A percentile compares a stretch with the other conserved stretches of the same genome.
Conservation (phyloP, 78 protist genomes). For the Dictyostelium purpureum region DNA sequence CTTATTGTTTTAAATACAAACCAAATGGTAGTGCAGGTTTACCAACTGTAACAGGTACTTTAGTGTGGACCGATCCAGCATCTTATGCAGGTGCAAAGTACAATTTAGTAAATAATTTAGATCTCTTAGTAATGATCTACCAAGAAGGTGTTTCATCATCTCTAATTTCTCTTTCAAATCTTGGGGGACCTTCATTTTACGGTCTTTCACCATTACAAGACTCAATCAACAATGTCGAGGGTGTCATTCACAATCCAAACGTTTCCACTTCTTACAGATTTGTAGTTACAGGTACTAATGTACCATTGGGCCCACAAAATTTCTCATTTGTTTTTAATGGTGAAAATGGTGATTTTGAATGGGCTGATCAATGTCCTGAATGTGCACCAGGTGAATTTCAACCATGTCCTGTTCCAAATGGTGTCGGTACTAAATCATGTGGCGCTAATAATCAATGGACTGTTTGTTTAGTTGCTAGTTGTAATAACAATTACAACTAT, state of each 20-base stretch:
- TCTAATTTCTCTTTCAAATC: background rate
- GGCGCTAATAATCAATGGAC: background rate
- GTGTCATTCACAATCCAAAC: slow-evolving; percentile 17
- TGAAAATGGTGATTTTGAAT: slow-evolving; percentile 13
- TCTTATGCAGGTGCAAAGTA: slow-evolving; percentile 26
- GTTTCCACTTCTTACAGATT: background rate
- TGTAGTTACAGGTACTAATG: slow-evolving; percentile 14
- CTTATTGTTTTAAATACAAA: slow-evolving; percentile 27
- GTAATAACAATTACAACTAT: slow-evolving; percentile 26
- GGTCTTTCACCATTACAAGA: background rate
- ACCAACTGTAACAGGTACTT: slow-evolving; percentile 70
- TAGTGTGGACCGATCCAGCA: slow-evolving; percentile 91
- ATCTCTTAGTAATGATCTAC: slow-evolving; percentile 13
- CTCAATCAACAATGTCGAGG: slow-evolving; percentile 83
- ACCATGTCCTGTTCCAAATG: slow-evolving; percentile 37
- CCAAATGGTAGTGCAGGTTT: background rate
- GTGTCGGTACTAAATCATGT: slow-evolving; percentile 27
- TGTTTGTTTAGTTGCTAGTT: background rate
- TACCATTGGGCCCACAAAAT: slow-evolving; percentile 29
- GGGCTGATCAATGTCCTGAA: slow-evolving; percentile 45
- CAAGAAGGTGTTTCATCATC: background rate
- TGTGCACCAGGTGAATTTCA: slow-evolving; percentile 27
- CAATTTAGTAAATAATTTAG: slow-evolving; percentile 88
- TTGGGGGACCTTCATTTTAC: background rate
- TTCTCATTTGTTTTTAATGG: slow-evolving; percentile 55